phyloP scores from a whole-genome alignment of 1,139 yeast genomes.

The Blastobotrys indianensis region DNA sequence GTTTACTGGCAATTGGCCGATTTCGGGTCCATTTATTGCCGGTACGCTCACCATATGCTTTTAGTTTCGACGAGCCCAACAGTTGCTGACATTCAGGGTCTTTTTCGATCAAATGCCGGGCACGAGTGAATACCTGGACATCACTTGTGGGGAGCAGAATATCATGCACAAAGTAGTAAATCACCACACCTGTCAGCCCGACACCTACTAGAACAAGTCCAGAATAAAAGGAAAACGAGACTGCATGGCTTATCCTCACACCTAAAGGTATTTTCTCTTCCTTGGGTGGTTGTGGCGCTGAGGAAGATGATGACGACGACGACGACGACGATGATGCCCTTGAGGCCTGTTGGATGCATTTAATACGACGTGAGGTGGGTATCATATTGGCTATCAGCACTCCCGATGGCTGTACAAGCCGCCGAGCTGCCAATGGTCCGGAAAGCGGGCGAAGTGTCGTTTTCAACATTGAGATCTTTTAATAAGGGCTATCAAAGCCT shows the following conservation, averaged over 20 bases:
- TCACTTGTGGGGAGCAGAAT: constrained; percentile 85
- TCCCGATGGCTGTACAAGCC: too few relatives aligned
- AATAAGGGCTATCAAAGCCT: too few relatives aligned
- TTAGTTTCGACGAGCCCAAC: constrained; percentile 56
- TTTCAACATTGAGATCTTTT: too few relatives aligned
- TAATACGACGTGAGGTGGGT: too few relatives aligned
- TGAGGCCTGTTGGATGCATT: too few relatives aligned
- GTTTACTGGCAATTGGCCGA: constrained; percentile 63
- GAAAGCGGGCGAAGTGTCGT: too few relatives aligned
- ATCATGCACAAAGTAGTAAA: constrained; percentile 72
- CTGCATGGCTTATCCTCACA: constrained; percentile 14
- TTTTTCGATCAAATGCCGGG: constrained; percentile 67
- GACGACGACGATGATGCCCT: too few relatives aligned
- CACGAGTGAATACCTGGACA: constrained; percentile 81
- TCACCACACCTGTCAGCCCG: constrained; percentile 57
- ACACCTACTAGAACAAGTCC: constrained; percentile 49
- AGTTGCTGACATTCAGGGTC: constrained; percentile 55
- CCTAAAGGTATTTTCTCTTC: not conserved
- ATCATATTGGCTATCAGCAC: too few relatives aligned
- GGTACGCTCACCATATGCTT: constrained; percentile 70
- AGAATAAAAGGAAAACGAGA: constrained; percentile 47
- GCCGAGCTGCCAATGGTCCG: too few relatives aligned
- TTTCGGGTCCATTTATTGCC: constrained; percentile 82
- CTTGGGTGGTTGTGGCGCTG: too few relatives aligned
- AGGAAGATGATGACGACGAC: too few relatives aligned